Base-by-base conservation (phyloP, 169 alveolate genomes). In the Plasmodium inui region DNA sequence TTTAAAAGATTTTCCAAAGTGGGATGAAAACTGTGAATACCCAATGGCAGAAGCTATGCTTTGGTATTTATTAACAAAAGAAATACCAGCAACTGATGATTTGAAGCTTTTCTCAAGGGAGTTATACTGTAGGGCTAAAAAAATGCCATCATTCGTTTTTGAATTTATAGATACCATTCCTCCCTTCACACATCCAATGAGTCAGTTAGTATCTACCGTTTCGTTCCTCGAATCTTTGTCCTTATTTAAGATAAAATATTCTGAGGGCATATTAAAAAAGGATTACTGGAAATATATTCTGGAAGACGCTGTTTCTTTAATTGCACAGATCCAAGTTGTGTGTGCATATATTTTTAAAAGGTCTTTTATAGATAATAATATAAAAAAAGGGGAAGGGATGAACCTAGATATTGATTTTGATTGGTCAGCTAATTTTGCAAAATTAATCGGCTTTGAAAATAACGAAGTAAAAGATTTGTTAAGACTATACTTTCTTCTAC, bases 1-100 rank as follows among this genome's bases (percentile, higher is more conserved):
- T 53, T 91, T 96, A 86, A 96, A 91, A 82, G 94, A 88, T 17
- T 93, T 98, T 37, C 99, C 99, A 0, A 96, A 95, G 30, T 89
- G 95, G 74, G 95, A 95, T 61, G 86, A 92, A 44, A 97, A 96
- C 41, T 96, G 96, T 37, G 96, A 95, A 55, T 96, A 97, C 92
- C 99, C 99, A 19, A 92, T 97, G 53, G 98, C 99, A n/a, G 99
- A 98, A 95, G 98, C 98, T 22, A 96, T 97, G 82, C 95, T 98
- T 44, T 98, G 99, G 99, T 96, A 98, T 17, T 96, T 98, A 39
- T 93, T 98, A 91, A 99, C 99, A 30, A 99, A 98, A 67, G 98
- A 98, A 83, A 95, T 97, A 78, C 99, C 99, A 22, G 92, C 95
- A 82, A 92, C 88, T 8, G 92, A 92, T 22, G 97, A 98, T 57